Conservation (phyloP, 1,139 yeast species). For the Hyphopichia buzzinii region DNA sequence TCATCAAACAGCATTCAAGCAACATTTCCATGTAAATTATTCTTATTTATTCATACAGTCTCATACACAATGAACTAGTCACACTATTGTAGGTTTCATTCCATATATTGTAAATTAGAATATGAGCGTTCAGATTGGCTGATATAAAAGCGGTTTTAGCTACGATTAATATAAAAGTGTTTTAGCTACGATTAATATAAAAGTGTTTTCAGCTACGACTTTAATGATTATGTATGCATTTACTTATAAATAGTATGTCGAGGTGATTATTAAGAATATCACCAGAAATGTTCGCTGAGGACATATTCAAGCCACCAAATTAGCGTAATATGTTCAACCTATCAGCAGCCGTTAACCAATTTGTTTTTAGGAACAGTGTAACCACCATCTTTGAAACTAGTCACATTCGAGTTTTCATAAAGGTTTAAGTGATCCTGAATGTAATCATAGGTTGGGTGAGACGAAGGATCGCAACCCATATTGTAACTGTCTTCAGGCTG, state of each 20-base stretch:
- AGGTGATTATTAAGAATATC: too few relatives aligned
- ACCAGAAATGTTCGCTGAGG: too few relatives aligned
- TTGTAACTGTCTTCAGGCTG: slow-evolving; percentile 22
- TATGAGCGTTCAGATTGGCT: too few relatives aligned
- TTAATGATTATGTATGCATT: too few relatives aligned
- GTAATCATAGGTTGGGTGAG: slow-evolving; percentile 23
- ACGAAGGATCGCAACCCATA: slow-evolving; percentile 25
- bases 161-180: too few relatives aligned
- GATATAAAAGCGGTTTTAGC: too few relatives aligned
- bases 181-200: too few relatives aligned
- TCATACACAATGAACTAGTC: background rate
- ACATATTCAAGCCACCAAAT: too few relatives aligned
- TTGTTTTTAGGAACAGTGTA: slow-evolving; percentile 22
- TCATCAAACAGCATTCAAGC: background rate
- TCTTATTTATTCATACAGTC: background rate
- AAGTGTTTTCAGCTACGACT: too few relatives aligned
- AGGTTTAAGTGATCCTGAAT: slow-evolving; percentile 21
- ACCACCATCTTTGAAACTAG: slow-evolving; percentile 22
- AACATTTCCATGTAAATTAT: background rate
- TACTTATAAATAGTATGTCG: background rate
- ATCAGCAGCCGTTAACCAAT: slow-evolving; percentile 7
- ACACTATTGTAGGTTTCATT: too few relatives aligned
- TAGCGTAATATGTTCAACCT: too few relatives aligned
- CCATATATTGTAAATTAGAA: too few relatives aligned
- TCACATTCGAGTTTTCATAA: slow-evolving; percentile 20